phyloP scores from a whole-genome alignment of 2,329 filamentous ascomycete genomes.

The Diaporthe ampelina region DNA sequence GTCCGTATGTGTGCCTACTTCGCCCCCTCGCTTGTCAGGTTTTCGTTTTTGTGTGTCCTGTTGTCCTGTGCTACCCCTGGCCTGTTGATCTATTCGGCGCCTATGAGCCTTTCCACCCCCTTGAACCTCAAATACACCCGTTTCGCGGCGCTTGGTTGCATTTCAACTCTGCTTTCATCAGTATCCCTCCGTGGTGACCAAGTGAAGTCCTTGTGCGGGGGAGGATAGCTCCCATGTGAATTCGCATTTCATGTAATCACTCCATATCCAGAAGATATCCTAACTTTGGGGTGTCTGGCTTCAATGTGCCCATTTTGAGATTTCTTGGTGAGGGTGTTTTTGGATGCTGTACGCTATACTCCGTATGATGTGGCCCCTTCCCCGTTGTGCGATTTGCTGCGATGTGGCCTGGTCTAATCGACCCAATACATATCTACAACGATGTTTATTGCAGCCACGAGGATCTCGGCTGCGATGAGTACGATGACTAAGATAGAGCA shows the following conservation, averaged over 20 bases:
- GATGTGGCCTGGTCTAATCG: conserved; percentile 39
- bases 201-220: neutral
- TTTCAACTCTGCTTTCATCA: too few relatives aligned
- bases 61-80: neutral
- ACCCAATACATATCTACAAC: conserved; percentile 87
- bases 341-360: neutral
- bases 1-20: too few relatives aligned
- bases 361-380: neutral
- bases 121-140: too few relatives aligned
- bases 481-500: conserved; percentile 78
- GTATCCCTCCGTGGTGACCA: neutral
- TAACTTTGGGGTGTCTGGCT: neutral
- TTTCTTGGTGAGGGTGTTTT: neutral
- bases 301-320: neutral
- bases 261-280: neutral
- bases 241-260: neutral
- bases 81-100: neutral
- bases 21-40: too few relatives aligned
- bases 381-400: neutral
- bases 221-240: too few relatives aligned
- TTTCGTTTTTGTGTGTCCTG: neutral
- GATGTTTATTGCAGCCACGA: conserved; percentile 94
- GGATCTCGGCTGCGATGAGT: conserved; percentile 93
- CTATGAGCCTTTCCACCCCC: too few relatives aligned
- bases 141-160: neutral